Evolutionary conservation across 2,329 filamentous ascomycete species (phyloP), one percentile per base, ranked within the genome.

Genomic region (Calcarisporium arbuscula): DNA sequence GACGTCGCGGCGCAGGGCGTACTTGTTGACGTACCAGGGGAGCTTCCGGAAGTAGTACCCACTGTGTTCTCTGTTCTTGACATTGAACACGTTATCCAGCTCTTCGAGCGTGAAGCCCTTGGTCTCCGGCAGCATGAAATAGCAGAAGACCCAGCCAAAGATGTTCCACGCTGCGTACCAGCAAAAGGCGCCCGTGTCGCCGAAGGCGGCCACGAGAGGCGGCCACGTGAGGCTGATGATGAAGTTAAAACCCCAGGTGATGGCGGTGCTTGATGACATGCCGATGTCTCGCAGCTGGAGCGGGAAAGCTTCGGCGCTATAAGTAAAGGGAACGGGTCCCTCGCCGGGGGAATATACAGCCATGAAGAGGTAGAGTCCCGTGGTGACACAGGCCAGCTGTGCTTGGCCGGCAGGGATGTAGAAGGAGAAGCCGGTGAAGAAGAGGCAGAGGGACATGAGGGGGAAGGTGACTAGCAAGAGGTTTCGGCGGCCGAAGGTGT

Each of bases 61-160:
- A 20, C 56, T 58, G 36, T 68, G 66, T 30, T 58, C 63, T 34
- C 53, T 48, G 39, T 54, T 60, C 14, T 59, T 57, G 10, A 68
- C 59, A 6, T 57, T 56, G 30, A 70, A 72, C 20, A 70, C 62
- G 21, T 65, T 65, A 50, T 71, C 67, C 8, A 72, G 61, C 36
- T 71, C 68, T 40, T 71, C 68, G 1, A 72, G 56, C 0, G 67
- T 70, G 35, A 64, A 61, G 23, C 68, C 64, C 51, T 70, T 70
- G 3, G 68, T 71, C 50, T 71, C 68, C 1, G 67, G 68, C 0
- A 72, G 61, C 32, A 69, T 60, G 19, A 68, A 56, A 40, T 70
- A 69, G 41, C 70, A 70, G 42, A 71, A 56, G 26, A 58, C 36
- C 47, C 68, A 61, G 0, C 66, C 67, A 0, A 67, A 47, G 1